These are phyloP conservation scores for Rubia yunnanensis DNA, from an alignment of 257 asterid genomes.

Conservation along the genomic window DNA sequence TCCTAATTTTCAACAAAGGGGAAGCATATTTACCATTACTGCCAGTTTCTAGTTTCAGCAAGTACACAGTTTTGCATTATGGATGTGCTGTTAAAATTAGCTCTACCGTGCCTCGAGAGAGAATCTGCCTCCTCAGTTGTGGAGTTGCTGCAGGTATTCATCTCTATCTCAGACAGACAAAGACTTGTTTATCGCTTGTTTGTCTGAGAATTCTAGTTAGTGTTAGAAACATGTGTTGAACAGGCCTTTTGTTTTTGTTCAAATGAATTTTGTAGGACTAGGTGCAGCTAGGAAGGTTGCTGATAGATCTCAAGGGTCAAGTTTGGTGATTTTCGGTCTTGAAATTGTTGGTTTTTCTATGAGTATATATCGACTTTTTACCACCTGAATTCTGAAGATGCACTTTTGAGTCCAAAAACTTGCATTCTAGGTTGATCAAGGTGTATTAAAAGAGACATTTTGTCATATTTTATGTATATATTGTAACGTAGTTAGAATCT, in stretches of 20 bases:
- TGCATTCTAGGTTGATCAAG: slow-evolving; percentile 71
- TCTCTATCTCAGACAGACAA: too few relatives aligned
- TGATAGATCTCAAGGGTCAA: slow-evolving; percentile 69
- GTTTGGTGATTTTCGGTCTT: slow-evolving; percentile 80
- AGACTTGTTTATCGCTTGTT: background rate
- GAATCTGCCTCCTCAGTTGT: slow-evolving; percentile 93
- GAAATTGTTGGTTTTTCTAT: slow-evolving; percentile 98
- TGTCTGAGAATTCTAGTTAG: background rate
- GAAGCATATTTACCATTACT: slow-evolving; percentile 67
- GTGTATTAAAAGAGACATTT: too few relatives aligned
- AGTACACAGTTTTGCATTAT: slow-evolving; percentile 81
- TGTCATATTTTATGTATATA: too few relatives aligned
- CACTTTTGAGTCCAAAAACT: background rate
- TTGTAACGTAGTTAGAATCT: too few relatives aligned
- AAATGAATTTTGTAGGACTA: slow-evolving; percentile 42
- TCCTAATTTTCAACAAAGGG: slow-evolving; percentile 74
- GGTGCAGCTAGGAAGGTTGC: slow-evolving; percentile 99
- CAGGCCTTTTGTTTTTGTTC: background rate
- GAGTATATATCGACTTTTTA: slow-evolving; percentile 29
- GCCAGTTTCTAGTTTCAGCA: slow-evolving; percentile 95
- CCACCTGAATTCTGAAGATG: background rate
- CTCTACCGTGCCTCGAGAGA: slow-evolving; percentile 70
- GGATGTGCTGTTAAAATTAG: slow-evolving; percentile 89
- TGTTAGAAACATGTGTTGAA: background rate
- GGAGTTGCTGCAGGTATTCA: slow-evolving; percentile 98